Evolutionary conservation across 1,284 basidiomycete species (phyloP).

Genomic region (Porogramme epimiltina): DNA sequence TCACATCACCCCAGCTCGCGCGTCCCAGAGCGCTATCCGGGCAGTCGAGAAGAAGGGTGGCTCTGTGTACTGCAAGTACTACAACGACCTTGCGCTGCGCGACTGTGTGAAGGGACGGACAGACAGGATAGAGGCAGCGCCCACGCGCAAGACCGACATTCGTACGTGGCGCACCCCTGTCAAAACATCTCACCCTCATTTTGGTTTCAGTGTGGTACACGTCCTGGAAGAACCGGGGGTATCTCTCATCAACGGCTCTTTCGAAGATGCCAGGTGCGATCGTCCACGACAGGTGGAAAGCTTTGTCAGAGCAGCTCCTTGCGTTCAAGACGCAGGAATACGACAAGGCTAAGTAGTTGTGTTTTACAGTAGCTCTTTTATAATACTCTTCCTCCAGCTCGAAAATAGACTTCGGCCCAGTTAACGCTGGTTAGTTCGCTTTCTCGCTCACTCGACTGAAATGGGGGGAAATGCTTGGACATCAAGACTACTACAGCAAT

Average conservation of each 20-base stretch:
- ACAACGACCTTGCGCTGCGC: constrained; percentile 84
- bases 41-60: constrained; percentile 87
- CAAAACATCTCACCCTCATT: neutral
- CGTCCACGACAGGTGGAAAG: constrained; percentile 68
- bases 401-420: neutral
- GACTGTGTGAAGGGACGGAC: constrained; percentile 78
- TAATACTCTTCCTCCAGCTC: neutral
- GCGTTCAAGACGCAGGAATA: constrained; percentile 62
- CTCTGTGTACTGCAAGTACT: constrained; percentile 88
- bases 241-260: constrained; percentile 61
- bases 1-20: constrained; percentile 83
- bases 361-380: constrained; percentile 2
- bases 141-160: constrained; percentile 85
- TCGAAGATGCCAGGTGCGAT: constrained; percentile 51
- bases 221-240: constrained; percentile 72
- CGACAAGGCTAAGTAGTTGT: constrained; percentile 44
- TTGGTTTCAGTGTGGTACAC: constrained; percentile 71
- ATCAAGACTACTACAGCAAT: no score
- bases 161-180: constrained; percentile 48
- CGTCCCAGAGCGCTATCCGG: constrained; percentile 83
- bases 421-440: neutral
- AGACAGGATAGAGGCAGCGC: constrained; percentile 72
- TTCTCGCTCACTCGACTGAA: no score
- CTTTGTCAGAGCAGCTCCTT: constrained; percentile 60
- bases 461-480: no score